Conservation (phyloP, 768 basidiomycete species). For the Paxillus ammoniavirescens region DNA sequence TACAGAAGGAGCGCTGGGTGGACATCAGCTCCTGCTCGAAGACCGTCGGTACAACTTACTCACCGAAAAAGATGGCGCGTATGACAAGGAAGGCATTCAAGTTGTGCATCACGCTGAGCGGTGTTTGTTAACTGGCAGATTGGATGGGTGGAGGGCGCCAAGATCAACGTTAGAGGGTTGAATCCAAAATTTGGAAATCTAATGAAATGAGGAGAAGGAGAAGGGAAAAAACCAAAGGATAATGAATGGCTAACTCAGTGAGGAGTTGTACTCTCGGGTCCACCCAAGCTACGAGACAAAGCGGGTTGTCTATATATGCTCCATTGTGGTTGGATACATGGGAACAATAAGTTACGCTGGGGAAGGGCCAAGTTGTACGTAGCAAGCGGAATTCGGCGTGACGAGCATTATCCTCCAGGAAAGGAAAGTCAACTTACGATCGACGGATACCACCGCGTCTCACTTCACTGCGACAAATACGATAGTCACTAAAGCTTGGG, state of each 20-base stretch:
- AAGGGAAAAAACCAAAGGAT: background rate
- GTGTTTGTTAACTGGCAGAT: conserved; percentile 3
- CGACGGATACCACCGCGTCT: too few relatives aligned
- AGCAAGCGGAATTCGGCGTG: background rate
- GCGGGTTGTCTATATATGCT: conserved; percentile 10
- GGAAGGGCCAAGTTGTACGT: conserved; percentile 17
- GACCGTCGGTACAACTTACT: conserved; percentile 16
- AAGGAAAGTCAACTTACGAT: conserved; percentile 14
- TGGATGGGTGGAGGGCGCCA: background rate
- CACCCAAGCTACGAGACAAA: conserved; percentile 12
- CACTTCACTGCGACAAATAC: too few relatives aligned
- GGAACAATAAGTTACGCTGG: conserved; percentile 21
- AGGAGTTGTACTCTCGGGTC: conserved; percentile 8
- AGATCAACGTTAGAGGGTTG: background rate
- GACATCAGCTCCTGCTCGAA: conserved; percentile 1
- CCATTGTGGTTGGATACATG: conserved; percentile 1
- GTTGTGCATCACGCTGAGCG: conserved; percentile 35
- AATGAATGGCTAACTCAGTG: conserved; percentile 10
- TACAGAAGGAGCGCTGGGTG: conserved; percentile 41
- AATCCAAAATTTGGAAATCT: background rate
- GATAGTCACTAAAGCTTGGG: too few relatives aligned
- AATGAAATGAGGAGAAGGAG: background rate
- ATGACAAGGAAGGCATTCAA: conserved; percentile 49
- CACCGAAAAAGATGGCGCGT: conserved; percentile 59
- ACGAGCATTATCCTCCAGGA: conserved; percentile 25